Evolutionary conservation across 257 asterid genomes (phyloP).

Genomic region (Nicotiana undulata): DNA sequence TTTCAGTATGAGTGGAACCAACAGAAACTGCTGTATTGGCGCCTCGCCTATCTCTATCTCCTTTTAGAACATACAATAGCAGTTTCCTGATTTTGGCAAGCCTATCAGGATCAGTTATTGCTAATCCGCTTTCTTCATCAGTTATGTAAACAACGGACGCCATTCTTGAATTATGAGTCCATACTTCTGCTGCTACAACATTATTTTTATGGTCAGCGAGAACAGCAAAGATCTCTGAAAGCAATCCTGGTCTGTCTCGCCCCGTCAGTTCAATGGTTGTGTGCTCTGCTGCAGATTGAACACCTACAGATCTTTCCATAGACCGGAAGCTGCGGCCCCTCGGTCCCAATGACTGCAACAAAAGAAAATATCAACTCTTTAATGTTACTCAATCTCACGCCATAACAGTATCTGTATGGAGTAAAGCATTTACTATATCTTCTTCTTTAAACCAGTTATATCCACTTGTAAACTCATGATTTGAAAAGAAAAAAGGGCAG

Average conservation of each 20-base stretch:
- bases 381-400: background rate
- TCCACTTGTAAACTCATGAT: background rate
- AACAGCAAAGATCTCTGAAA: conserved; percentile 77
- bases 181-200: conserved; percentile 76
- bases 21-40: conserved; percentile 68
- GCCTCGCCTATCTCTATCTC: conserved; percentile 49
- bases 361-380: background rate
- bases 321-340: conserved; percentile 44
- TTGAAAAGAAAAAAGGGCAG: background rate
- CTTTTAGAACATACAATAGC: conserved; percentile 54
- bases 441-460: background rate
- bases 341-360: conserved; percentile 50
- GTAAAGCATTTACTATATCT: background rate
- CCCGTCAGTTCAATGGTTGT: conserved; percentile 76
- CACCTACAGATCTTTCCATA: conserved; percentile 55
- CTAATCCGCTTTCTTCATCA: conserved; percentile 45
- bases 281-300: conserved; percentile 51
- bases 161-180: conserved; percentile 92
- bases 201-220: conserved; percentile 73
- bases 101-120: conserved; percentile 52
- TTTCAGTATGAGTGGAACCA: conserved; percentile 57
- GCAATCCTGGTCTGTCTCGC: conserved; percentile 74
- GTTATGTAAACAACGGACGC: conserved; percentile 76
- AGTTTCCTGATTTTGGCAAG: conserved; percentile 58
- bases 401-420: background rate